A percentile compares a stretch with the other conserved stretches of the same genome.
These are phyloP conservation scores for Thozetella sp. DNA, from an alignment of 495 filamentous ascomycete genomes.

Conservation along the genomic window DNA sequence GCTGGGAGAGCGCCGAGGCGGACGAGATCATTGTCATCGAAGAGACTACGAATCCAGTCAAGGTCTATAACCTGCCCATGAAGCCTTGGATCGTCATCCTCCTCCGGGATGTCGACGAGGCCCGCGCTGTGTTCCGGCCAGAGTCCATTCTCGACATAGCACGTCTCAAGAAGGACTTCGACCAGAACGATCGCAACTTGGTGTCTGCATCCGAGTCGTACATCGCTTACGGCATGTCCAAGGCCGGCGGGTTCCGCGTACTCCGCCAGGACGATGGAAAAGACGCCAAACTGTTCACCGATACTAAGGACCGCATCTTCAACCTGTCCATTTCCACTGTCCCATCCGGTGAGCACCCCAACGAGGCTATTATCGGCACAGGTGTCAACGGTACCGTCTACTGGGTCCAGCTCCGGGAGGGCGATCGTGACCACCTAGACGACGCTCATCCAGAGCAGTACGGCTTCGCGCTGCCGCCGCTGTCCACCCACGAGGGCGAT, in stretches of 20 bases:
- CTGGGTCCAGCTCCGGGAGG: constrained; percentile 77
- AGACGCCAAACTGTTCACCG: constrained; percentile 85
- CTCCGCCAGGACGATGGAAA: constrained; percentile 93
- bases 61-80: constrained; percentile 94
- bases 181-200: constrained; percentile 92
- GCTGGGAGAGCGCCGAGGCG: constrained; percentile 77
- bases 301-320: constrained; percentile 87
- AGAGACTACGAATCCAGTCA: constrained; percentile 64
- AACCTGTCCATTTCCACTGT: constrained; percentile 82
- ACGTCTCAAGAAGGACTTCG: constrained; percentile 93
- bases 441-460: constrained; percentile 71
- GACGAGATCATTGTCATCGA: constrained; percentile 75
- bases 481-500: constrained; percentile 73
- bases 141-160: constrained; percentile 86
- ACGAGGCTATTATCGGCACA: constrained; percentile 85
- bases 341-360: constrained; percentile 44
- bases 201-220: constrained; percentile 87
- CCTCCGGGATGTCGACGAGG: constrained; percentile 44
- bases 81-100: constrained; percentile 88
- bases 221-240: constrained; percentile 91
- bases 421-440: constrained; percentile 73
- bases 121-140: constrained; percentile 59
- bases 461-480: constrained; percentile 81
- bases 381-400: constrained; percentile 93
- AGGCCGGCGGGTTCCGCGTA: constrained; percentile 86